A percentile compares a stretch with the other conserved stretches of the same genome.
These are phyloP conservation scores for Mortierella sp. DNA, from an alignment of 371 early-diverging fungal species.

Conservation along the genomic window DNA sequence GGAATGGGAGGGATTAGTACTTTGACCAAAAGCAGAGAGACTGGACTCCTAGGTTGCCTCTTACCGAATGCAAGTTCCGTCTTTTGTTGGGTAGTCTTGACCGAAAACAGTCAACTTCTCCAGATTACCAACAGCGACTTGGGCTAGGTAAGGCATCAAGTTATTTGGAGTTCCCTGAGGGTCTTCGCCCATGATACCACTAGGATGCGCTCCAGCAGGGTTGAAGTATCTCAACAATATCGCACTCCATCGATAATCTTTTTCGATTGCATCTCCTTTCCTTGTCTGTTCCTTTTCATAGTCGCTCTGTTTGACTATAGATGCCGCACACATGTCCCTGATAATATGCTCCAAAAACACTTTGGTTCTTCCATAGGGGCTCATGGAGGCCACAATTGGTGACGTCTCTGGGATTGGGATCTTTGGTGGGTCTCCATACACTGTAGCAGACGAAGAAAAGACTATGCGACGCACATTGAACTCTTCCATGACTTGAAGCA, in stretches of 20 bases:
- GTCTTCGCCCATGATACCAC: constrained; percentile 90
- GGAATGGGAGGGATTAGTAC: no score
- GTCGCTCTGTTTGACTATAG: constrained; percentile 31
- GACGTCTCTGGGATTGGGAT: constrained; percentile 59
- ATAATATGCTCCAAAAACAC: constrained; percentile 86
- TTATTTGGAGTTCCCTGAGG: constrained; percentile 88
- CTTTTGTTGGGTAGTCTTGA: constrained; percentile 86
- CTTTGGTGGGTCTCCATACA: constrained; percentile 62
- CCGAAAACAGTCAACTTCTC: constrained; percentile 85
- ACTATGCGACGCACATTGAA: constrained; percentile 69
- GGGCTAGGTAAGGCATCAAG: constrained; percentile 89
- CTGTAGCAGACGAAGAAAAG: constrained; percentile 81
- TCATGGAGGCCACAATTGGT: constrained; percentile 68
- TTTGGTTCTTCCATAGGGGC: constrained; percentile 92
- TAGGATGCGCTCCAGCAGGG: constrained; percentile 90
- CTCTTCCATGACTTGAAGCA: constrained; percentile 69
- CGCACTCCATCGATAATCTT: constrained; percentile 71
- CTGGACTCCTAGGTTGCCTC: not conserved
- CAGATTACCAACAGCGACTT: constrained; percentile 84
- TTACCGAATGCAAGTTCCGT: constrained; percentile 89
- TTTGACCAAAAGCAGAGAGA: constrained; percentile 2
- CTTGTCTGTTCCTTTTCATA: constrained; percentile 28
- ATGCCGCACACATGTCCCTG: constrained; percentile 76
- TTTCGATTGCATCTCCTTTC: constrained; percentile 11
- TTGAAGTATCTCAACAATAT: constrained; percentile 91